These are phyloP conservation scores for Ascochyta clinopodiicola DNA, from an alignment of 2,329 filamentous ascomycete species.

Conservation along the genomic window DNA sequence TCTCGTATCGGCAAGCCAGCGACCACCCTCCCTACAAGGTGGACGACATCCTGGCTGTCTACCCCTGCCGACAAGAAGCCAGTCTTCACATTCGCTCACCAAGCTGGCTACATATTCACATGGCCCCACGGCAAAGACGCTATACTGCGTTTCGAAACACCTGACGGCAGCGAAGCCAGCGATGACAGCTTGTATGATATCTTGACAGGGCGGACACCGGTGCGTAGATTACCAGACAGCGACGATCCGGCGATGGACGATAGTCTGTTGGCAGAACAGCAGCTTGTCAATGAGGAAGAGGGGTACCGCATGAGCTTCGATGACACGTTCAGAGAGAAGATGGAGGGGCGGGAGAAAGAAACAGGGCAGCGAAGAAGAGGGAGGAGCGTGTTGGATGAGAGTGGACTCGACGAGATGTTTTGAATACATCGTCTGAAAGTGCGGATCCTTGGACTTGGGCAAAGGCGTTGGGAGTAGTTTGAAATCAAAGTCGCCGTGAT, in stretches of 20 bases:
- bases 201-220: slow-evolving; percentile 54
- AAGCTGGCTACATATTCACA: slow-evolving; percentile 47
- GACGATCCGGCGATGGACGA: slow-evolving; percentile 16
- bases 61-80: slow-evolving; percentile 40
- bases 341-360: background rate
- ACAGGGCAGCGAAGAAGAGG: slow-evolving; percentile 8
- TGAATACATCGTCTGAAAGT: slow-evolving; percentile 7
- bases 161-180: slow-evolving; percentile 46
- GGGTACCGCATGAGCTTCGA: slow-evolving; percentile 43
- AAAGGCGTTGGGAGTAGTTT: slow-evolving; percentile 1
- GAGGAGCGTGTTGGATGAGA: slow-evolving; percentile 38
- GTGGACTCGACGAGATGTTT: slow-evolving; percentile 47
- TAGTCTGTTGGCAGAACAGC: slow-evolving; percentile 15
- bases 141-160: slow-evolving; percentile 39
- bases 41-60: slow-evolving; percentile 38
- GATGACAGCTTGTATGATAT: slow-evolving; percentile 58
- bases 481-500: background rate
- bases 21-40: slow-evolving; percentile 26
- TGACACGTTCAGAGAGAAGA: slow-evolving; percentile 50
- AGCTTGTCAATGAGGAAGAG: slow-evolving; percentile 15
- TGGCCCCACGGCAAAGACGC: slow-evolving; percentile 52
- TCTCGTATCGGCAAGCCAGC: slow-evolving; percentile 33
- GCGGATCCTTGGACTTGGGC: background rate
- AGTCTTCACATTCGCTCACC: slow-evolving; percentile 46
- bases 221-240: slow-evolving; percentile 38